A percentile compares a stretch with the other conserved stretches of the same genome.
phyloP scores from a whole-genome alignment of 164 flowering plant species.

The Berberis vulgaris region DNA sequence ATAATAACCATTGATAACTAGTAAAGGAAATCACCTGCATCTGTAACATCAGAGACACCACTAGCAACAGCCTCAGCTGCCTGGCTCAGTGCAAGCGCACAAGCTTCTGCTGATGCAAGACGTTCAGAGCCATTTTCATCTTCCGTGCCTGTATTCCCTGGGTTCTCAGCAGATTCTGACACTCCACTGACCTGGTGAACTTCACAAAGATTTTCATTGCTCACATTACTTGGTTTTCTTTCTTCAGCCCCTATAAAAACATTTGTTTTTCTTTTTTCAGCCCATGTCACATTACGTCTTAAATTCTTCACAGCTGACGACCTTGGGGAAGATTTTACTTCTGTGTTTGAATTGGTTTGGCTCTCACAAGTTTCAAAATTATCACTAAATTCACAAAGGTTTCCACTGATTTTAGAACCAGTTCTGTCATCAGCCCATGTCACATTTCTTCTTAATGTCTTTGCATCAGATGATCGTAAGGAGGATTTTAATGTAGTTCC shows the following conservation, averaged over 20 bases:
- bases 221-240: conserved; percentile 16
- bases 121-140: conserved; percentile 26
- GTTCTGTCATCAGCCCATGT: conserved; percentile 71
- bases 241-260: conserved; percentile 92
- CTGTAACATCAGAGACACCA: conserved; percentile 44
- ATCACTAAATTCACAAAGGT: no score
- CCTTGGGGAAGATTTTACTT: conserved; percentile 50
- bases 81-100: conserved; percentile 59
- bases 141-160: conserved; percentile 8
- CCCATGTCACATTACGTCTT: conserved; percentile 40
- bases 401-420: no score
- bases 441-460: conserved; percentile 41
- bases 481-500: conserved; percentile 41
- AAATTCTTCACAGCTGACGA: conserved; percentile 38
- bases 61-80: conserved; percentile 77
- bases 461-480: conserved; percentile 42
- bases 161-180: conserved; percentile 11
- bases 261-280: conserved; percentile 34
- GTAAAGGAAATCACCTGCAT: conserved; percentile 45
- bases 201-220: conserved; percentile 30
- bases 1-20: conserved; percentile 1
- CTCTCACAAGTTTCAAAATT: no score
- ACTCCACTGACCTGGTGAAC: conserved; percentile 23
- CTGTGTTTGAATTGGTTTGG: no score
- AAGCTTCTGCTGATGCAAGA: conserved; percentile 75